These are phyloP conservation scores for Solanum chacoense DNA, from an alignment of 305 asterid genomes.

Conservation along the genomic window DNA sequence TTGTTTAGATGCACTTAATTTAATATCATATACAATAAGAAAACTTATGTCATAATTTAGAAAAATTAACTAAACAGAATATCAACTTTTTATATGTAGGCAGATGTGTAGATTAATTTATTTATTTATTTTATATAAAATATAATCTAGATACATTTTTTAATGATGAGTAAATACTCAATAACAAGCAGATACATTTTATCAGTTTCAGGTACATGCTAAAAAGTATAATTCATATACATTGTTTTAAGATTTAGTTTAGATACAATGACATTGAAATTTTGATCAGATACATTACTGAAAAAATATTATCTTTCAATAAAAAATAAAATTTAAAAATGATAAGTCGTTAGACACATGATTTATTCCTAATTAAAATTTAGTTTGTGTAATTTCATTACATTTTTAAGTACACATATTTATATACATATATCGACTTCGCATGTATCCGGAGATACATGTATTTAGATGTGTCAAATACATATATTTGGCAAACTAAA, in stretches of 20 bases:
- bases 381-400: background rate
- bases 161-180: background rate
- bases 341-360: background rate
- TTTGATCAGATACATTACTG: background rate
- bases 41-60: background rate
- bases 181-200: background rate
- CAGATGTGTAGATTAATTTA: background rate
- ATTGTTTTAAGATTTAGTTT: background rate
- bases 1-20: background rate
- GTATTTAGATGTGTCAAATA: too few relatives aligned
- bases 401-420: background rate
- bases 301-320: too few relatives aligned
- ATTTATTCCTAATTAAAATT: background rate
- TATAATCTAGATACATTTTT: background rate
- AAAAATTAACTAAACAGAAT: too few relatives aligned
- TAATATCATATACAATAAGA: background rate
- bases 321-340: too few relatives aligned
- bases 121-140: too few relatives aligned
- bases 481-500: too few relatives aligned
- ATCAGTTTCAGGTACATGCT: background rate
- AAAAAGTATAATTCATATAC: background rate
- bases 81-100: background rate
- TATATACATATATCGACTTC: too few relatives aligned
- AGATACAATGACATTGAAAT: background rate
- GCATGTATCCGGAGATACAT: too few relatives aligned